phyloP scores from a whole-genome alignment of 176 grass and related monocot genomes.

The Carex pumila region DNA sequence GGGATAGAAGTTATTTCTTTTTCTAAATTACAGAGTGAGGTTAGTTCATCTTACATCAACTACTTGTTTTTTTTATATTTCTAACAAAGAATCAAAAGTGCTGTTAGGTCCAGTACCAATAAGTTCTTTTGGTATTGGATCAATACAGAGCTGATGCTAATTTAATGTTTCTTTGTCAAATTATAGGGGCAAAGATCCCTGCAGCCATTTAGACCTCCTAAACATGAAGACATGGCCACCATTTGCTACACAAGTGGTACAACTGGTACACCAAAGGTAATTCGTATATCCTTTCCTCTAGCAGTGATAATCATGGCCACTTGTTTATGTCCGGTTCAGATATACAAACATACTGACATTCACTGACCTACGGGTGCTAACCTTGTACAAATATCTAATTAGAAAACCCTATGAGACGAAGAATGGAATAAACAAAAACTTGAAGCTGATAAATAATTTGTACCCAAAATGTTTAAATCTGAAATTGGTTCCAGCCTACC shows the following conservation, averaged over 20 bases:
- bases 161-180: slow-evolving; percentile 7
- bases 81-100: not conserved
- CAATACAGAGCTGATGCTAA: not conserved
- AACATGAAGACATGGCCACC: slow-evolving; percentile 82
- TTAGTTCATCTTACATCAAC: slow-evolving; percentile 12
- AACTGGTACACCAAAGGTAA: slow-evolving; percentile 86
- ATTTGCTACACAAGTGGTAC: slow-evolving; percentile 98
- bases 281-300: slow-evolving; percentile 6
- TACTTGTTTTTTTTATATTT: not conserved
- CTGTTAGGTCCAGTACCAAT: not conserved
- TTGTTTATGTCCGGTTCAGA: not conserved
- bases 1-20: slow-evolving; percentile 60
- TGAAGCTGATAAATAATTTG: not conserved
- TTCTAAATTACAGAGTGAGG: slow-evolving; percentile 47
- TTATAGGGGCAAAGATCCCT: slow-evolving; percentile 55
- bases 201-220: slow-evolving; percentile 69
- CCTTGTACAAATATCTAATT: not conserved
- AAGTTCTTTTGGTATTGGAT: not conserved
- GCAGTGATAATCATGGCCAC: not conserved
- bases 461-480: not conserved
- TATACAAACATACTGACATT: not conserved
- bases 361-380: not conserved
- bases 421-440: not conserved
- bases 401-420: not conserved
- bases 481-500: not conserved